Percentiles rank a stretch among this genome's conserved stretches.
Evolutionary conservation across 2,329 filamentous ascomycete genomes (phyloP).

Genomic region (Colletotrichum echinochloae): DNA sequence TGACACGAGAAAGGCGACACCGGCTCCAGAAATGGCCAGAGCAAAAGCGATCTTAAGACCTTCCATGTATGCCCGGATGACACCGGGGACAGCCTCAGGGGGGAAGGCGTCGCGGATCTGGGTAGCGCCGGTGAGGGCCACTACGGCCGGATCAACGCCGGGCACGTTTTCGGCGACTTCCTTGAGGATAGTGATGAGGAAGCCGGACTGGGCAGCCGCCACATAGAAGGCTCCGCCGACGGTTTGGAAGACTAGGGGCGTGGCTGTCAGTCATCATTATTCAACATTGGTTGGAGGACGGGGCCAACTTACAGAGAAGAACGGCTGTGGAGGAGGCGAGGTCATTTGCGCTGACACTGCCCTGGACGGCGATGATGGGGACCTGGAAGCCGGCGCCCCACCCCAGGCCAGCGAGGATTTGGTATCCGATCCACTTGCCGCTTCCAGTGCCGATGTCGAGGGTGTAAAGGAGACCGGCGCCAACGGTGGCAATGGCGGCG

Average conservation of each 20-base stretch:
- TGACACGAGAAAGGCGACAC: constrained; percentile 52
- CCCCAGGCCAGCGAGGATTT: constrained; percentile 63
- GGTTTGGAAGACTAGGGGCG: constrained; percentile 57
- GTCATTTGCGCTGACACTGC: constrained; percentile 54
- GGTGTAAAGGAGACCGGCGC: constrained; percentile 57
- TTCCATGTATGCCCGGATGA: constrained; percentile 72
- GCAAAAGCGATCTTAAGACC: constrained; percentile 74
- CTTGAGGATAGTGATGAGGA: constrained; percentile 58
- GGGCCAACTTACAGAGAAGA: constrained; percentile 51
- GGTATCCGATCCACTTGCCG: constrained; percentile 65
- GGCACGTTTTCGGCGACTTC: constrained; percentile 52
- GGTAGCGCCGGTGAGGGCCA: constrained; percentile 63
- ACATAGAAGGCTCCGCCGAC: constrained; percentile 64
- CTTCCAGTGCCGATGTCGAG: constrained; percentile 53
- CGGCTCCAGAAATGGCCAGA: constrained; percentile 63
- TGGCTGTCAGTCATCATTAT: constrained; percentile 13
- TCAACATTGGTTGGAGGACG: background rate
- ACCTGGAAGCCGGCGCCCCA: constrained; percentile 61
- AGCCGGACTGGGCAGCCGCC: constrained; percentile 60
- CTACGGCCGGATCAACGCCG: constrained; percentile 49
- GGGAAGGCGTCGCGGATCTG: constrained; percentile 66
- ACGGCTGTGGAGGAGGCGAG: constrained; percentile 61
- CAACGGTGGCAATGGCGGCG: constrained; percentile 56
- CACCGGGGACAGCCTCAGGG: constrained; percentile 59
- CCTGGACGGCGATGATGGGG: constrained; percentile 63